These are phyloP conservation scores for Penicillium salamii DNA, from an alignment of 495 filamentous ascomycete species.

Conservation along the genomic window DNA sequence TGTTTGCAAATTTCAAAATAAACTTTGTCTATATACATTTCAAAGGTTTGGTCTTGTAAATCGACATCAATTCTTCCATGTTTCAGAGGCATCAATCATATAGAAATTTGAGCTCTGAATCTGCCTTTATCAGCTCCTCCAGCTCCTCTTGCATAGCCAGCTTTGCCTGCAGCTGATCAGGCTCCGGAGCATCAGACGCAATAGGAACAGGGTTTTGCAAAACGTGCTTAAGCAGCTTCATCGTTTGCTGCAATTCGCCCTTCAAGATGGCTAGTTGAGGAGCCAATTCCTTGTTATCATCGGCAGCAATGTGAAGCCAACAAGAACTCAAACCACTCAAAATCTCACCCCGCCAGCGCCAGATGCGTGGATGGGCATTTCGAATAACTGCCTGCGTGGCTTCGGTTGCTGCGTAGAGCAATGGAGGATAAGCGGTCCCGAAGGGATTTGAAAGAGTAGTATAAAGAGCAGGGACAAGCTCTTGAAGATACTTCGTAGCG, in stretches of 20 bases:
- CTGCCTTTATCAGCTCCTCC: conserved; percentile 34
- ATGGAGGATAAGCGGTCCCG: conserved; percentile 50
- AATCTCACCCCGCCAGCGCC: conserved; percentile 63
- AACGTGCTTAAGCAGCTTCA: conserved; percentile 35
- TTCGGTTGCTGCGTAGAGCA: conserved; percentile 52
- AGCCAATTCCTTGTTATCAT: conserved; percentile 31
- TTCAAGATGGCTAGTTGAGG: conserved; percentile 32
- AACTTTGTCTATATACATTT: too few relatives aligned
- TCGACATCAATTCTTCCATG: not conserved
- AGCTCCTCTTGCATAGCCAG: conserved; percentile 30
- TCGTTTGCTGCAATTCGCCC: conserved; percentile 44
- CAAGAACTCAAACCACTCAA: conserved; percentile 60
- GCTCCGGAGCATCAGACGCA: conserved; percentile 8
- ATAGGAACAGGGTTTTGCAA: conserved; percentile 26
- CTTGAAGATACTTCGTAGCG: conserved; percentile 71
- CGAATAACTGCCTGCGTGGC: conserved; percentile 59
- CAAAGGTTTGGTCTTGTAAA: not conserved
- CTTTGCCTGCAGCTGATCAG: conserved; percentile 21
- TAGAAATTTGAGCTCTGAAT: conserved; percentile 30
- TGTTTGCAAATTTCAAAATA: too few relatives aligned
- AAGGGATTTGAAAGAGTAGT: conserved; percentile 69
- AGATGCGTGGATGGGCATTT: conserved; percentile 72
- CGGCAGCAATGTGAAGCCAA: conserved; percentile 58
- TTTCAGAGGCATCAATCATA: conserved; percentile 11
- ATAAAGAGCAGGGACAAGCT: conserved; percentile 66